Evolutionary conservation across 2,329 filamentous ascomycete genomes (phyloP).

Genomic region (Fusarium sp.): DNA sequence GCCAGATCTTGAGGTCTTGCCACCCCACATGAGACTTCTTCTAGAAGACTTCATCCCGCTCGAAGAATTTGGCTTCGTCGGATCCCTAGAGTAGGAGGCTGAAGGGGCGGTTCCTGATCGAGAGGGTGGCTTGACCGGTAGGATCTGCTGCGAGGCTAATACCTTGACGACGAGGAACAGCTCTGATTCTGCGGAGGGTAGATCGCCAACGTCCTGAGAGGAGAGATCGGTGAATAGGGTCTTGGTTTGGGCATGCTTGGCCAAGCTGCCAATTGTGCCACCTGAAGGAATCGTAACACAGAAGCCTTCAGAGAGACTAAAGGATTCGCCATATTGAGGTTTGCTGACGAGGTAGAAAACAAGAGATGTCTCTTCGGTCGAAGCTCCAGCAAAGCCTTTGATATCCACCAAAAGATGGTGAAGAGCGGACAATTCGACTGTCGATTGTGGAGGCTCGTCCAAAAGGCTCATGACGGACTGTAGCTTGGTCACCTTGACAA

Average conservation of each 20-base stretch:
- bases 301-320: constrained; percentile 84
- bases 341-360: constrained; percentile 83
- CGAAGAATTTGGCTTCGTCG: constrained; percentile 59
- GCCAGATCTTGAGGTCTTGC: constrained; percentile 64
- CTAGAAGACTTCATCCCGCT: constrained; percentile 65
- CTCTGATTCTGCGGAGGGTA: constrained; percentile 72
- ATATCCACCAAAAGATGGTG: constrained; percentile 88
- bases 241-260: constrained; percentile 75
- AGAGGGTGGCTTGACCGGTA: constrained; percentile 58
- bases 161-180: constrained; percentile 88
- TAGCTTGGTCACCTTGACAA: constrained; percentile 88
- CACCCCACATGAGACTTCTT: constrained; percentile 77
- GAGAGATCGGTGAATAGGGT: constrained; percentile 91
- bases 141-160: constrained; percentile 66
- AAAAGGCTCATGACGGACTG: constrained; percentile 97
- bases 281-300: constrained; percentile 80
- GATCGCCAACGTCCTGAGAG: constrained; percentile 75
- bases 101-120: constrained; percentile 61
- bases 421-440: constrained; percentile 75
- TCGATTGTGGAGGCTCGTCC: constrained; percentile 78
- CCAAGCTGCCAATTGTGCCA: constrained; percentile 74
- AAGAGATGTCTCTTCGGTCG: constrained; percentile 79
- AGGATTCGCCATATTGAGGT: constrained; percentile 68
- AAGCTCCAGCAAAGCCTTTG: constrained; percentile 81
- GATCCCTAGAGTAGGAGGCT: constrained; percentile 55